Base-by-base conservation (phyloP, 2,329 filamentous ascomycete species). In the Calonectria henricotiae region DNA sequence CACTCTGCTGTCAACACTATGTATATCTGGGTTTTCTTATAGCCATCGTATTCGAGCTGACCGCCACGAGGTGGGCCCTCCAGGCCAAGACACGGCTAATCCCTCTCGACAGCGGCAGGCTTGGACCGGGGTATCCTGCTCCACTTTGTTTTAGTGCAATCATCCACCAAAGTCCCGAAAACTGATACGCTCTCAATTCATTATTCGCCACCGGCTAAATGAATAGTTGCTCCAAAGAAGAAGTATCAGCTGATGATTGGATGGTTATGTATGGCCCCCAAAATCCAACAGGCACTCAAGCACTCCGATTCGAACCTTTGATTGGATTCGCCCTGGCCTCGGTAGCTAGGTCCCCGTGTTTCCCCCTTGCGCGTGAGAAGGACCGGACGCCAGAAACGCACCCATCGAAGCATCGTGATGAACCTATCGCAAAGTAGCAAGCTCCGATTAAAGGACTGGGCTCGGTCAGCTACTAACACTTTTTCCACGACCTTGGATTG, bases 31-130 rank as follows among this genome's bases (percentile, higher is more conserved):
- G n/a, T 23, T 46, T 46, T 23, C 43, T 12, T 23, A 46, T 23
- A 46, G 43, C 11, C 7, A 46, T 46, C 43, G 43, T 46, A 46
- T 46, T n/a, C n/a, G n/a, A 46, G 43, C 43, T 46, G 43, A 46
- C 43, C 8, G n/a, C 43, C 6, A 8, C 8, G 9, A 46, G 43
- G 43, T 46, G 43, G 43, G 9, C 5, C 43, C 43, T 23, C 43
- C 11, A 6, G 17, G 43, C 43, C 43, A 46, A 23, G 43, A 7
- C n/a, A 46, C 43, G n/a, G n/a, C 43, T 46, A 9, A 23, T 23
- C 43, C 43, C 43, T 23, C 43, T 9, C 9, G 43, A 3, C 11
- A 9, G 8, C 43, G 8, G n/a, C n/a, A 46, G 43, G 23, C 43
- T 11, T 11, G 43, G 9, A 23, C n/a, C n/a, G 7, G 43, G 17